Evolutionary conservation across 108 stramenopile genomes (phyloP).

Genomic region (Bacterosira constricta): DNA sequence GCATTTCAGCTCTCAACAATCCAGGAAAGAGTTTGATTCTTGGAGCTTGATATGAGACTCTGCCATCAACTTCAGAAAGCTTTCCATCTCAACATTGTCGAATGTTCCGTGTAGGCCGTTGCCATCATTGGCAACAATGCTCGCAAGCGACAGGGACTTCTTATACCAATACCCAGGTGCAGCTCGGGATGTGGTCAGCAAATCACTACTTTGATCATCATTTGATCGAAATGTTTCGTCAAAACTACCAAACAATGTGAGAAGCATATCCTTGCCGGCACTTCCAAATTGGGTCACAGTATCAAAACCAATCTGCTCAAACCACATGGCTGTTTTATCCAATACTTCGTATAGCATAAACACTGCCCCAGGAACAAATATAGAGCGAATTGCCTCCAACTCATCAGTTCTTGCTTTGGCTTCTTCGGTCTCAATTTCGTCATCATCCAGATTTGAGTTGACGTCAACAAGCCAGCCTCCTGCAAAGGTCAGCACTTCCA

Average conservation of each 20-base stretch:
- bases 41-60: slow-evolving; percentile 39
- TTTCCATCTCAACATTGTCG: slow-evolving; percentile 35
- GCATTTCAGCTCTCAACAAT: background rate
- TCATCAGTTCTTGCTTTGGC: slow-evolving; percentile 51
- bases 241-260: slow-evolving; percentile 34
- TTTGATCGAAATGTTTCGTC: slow-evolving; percentile 12
- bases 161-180: slow-evolving; percentile 71
- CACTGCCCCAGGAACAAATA: slow-evolving; percentile 56
- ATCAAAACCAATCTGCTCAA: slow-evolving; percentile 63
- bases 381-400: slow-evolving; percentile 48
- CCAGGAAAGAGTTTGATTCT: background rate
- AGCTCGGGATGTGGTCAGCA: slow-evolving; percentile 31
- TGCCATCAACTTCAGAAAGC: slow-evolving; percentile 55
- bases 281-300: slow-evolving; percentile 37
- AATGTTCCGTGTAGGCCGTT: slow-evolving; percentile 56
- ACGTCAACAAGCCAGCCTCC: slow-evolving; percentile 78
- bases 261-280: slow-evolving; percentile 33
- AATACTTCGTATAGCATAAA: slow-evolving; percentile 68
- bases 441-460: slow-evolving; percentile 20
- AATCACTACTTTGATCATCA: slow-evolving; percentile 2
- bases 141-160: slow-evolving; percentile 58
- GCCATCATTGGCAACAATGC: slow-evolving; percentile 66
- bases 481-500: slow-evolving; percentile 58
- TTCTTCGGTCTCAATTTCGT: slow-evolving; percentile 21
- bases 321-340: slow-evolving; percentile 72